Conservation (phyloP, 106 monocot genomes). For the Dactylorhiza incarnata region DNA sequence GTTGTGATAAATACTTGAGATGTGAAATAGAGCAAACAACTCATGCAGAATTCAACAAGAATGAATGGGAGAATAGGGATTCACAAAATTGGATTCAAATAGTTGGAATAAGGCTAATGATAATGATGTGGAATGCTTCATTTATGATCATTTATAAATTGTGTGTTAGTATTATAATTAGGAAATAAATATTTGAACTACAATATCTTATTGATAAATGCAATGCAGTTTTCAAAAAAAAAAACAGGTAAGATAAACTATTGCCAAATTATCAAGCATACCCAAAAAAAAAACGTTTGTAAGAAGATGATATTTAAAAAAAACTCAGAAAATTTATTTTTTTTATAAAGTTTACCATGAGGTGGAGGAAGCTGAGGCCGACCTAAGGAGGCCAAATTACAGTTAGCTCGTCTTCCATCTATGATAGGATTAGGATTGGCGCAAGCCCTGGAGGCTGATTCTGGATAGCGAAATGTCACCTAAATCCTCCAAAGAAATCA, state of each 20-base stretch:
- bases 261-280: not conserved
- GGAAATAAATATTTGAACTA: not conserved
- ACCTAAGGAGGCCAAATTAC: slow-evolving; percentile 57
- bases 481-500: slow-evolving; percentile 23
- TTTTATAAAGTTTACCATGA: slow-evolving; percentile 16
- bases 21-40: not conserved
- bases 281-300: not conserved
- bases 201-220: not conserved
- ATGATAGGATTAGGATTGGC: slow-evolving; percentile 48
- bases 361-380: slow-evolving; percentile 32
- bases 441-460: slow-evolving; percentile 47
- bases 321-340: not conserved
- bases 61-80: not conserved
- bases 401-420: slow-evolving; percentile 53
- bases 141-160: not conserved
- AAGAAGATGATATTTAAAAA: not conserved
- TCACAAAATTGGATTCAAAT: not conserved
- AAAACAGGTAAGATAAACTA: not conserved
- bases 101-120: not conserved
- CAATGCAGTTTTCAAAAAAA: not conserved
- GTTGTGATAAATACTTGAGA: too few species aligned
- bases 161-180: not conserved
- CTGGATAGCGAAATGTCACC: slow-evolving; percentile 54
- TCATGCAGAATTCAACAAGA: not conserved
- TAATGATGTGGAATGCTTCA: too few species aligned